phyloP scores from a whole-genome alignment of 192 early-diverging fungal genomes.

The Phlyctochytrium arcticum region DNA sequence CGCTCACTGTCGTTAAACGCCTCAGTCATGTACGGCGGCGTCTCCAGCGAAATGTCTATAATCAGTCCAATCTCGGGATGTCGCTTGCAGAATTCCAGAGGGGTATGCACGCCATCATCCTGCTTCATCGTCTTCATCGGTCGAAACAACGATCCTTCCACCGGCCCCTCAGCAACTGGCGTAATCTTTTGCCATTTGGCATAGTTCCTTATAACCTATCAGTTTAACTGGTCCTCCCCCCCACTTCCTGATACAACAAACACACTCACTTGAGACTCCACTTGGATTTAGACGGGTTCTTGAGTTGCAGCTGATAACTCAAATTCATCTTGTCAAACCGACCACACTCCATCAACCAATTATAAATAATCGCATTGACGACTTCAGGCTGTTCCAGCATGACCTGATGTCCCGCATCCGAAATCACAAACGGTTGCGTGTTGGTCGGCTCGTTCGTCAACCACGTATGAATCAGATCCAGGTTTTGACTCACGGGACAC shows the following conservation, averaged over 20 bases:
- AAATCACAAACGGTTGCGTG: slow-evolving; percentile 20
- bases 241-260: background rate
- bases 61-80: slow-evolving; percentile 28
- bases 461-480: slow-evolving; percentile 13
- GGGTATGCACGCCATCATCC: slow-evolving; percentile 20
- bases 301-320: background rate
- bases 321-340: slow-evolving; percentile 2
- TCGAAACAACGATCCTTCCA: slow-evolving; percentile 16
- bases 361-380: slow-evolving; percentile 28
- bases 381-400: slow-evolving; percentile 27
- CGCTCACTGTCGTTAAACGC: background rate
- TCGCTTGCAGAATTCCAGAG: background rate
- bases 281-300: slow-evolving; percentile 7
- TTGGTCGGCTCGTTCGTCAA: background rate
- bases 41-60: slow-evolving; percentile 21
- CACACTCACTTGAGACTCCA: slow-evolving; percentile 14
- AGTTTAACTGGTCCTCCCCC: background rate
- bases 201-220: slow-evolving; percentile 5
- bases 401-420: slow-evolving; percentile 20
- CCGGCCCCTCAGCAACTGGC: slow-evolving; percentile 7
- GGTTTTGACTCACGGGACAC: slow-evolving; percentile 7
- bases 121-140: slow-evolving; percentile 29
- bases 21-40: slow-evolving; percentile 17
- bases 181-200: slow-evolving; percentile 18
- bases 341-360: slow-evolving; percentile 23